These are phyloP conservation scores for Trichoderma sp. DNA, from an alignment of 2,329 filamentous ascomycete genomes.

Conservation along the genomic window DNA sequence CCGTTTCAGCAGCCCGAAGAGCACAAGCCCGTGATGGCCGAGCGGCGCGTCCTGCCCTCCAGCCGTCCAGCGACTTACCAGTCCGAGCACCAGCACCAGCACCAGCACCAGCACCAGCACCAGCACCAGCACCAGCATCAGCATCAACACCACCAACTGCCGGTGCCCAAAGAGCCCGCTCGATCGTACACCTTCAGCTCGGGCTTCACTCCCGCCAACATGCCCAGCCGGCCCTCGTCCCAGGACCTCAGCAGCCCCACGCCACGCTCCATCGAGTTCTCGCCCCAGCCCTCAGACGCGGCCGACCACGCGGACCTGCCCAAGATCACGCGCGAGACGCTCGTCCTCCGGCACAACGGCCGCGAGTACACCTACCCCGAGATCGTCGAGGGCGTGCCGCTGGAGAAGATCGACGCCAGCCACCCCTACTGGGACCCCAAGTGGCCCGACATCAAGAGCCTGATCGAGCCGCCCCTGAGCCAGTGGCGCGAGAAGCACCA, in stretches of 20 bases:
- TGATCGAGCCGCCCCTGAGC: conserved; percentile 48
- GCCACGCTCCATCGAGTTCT: conserved; percentile 32
- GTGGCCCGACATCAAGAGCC: conserved; percentile 50
- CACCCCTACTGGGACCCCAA: conserved; percentile 59
- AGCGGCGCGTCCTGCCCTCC: conserved; percentile 17
- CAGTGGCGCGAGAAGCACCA: conserved; percentile 53
- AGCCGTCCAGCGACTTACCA: conserved; percentile 29
- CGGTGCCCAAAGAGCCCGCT: conserved; percentile 29
- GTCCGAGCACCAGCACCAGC: conserved; percentile 28
- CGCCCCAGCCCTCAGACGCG: conserved; percentile 31
- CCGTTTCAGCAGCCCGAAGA: background rate
- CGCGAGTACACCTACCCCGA: conserved; percentile 52
- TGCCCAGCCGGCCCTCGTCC: conserved; percentile 34
- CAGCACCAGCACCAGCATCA: background rate
- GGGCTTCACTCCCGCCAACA: conserved; percentile 39
- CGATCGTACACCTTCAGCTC: conserved; percentile 22
- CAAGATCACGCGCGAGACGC: conserved; percentile 47
- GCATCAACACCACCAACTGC: conserved; percentile 23
- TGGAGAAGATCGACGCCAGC: conserved; percentile 51
- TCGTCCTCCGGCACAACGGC: conserved; percentile 53
- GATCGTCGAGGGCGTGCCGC: conserved; percentile 55
- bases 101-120: background rate
- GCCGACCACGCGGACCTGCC: conserved; percentile 28
- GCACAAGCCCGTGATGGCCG: background rate
- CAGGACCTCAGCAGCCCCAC: conserved; percentile 36